A percentile compares a stretch with the other conserved stretches of the same genome.
Conservation (phyloP, 1,284 basidiomycete genomes). For the Coriolopsis trogii region DNA sequence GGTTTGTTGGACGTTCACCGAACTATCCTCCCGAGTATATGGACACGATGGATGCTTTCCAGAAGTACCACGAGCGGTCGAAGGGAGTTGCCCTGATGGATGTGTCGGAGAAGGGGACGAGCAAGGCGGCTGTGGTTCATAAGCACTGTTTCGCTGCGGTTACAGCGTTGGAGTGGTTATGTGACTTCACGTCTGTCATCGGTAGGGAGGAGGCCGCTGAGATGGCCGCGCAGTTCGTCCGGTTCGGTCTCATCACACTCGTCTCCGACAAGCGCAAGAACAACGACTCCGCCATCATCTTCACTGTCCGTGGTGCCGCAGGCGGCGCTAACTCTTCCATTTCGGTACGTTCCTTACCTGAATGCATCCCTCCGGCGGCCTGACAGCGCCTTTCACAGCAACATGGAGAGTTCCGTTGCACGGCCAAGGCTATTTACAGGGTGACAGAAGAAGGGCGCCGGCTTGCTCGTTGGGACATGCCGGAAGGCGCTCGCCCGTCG, state of each 20-base stretch:
- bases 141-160: constrained; percentile 88
- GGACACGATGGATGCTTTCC: constrained; percentile 63
- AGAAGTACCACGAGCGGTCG: constrained; percentile 78
- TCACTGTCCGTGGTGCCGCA: constrained; percentile 83
- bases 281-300: constrained; percentile 87
- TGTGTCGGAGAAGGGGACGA: constrained; percentile 60
- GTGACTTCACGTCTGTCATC: constrained; percentile 96
- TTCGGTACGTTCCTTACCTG: constrained; percentile 51
- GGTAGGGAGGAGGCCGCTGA: constrained; percentile 97
- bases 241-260: constrained; percentile 88
- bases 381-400: constrained; percentile 49
- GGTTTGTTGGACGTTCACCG: constrained; percentile 87
- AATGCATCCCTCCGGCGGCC: constrained; percentile 12
- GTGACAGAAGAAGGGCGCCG: constrained; percentile 90
- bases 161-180: constrained; percentile 93
- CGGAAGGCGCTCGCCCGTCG: constrained; percentile 48
- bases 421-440: constrained; percentile 92
- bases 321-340: constrained; percentile 74
- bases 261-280: constrained; percentile 89
- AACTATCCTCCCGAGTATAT: constrained; percentile 66
- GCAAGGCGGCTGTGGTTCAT: constrained; percentile 51
- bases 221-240: constrained; percentile 96
- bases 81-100: constrained; percentile 78
- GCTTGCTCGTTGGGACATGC: constrained; percentile 80
- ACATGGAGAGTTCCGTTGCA: constrained; percentile 95